Conservation (phyloP, 305 asterid species). For the Fraxinus sp. region DNA sequence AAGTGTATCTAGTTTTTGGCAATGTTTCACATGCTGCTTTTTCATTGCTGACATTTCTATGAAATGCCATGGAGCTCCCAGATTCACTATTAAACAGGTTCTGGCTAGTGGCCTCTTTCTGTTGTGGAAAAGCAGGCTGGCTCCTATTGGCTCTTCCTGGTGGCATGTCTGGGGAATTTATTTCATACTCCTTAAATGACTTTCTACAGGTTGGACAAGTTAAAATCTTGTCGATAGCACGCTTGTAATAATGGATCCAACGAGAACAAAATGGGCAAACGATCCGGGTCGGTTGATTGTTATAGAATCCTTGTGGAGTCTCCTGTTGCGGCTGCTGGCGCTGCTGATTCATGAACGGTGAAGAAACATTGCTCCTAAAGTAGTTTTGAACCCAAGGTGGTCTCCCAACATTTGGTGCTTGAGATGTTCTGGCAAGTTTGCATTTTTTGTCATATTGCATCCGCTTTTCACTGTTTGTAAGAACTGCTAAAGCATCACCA, state of each 20-base stretch:
- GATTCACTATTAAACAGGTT: neutral
- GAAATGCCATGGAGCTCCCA: neutral
- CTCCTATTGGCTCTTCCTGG: neutral
- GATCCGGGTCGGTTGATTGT: neutral
- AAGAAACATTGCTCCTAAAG: neutral
- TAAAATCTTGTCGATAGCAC: conserved; percentile 23
- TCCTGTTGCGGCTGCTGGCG: conserved; percentile 41
- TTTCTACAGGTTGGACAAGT: conserved; percentile 34
- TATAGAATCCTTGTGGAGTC: neutral
- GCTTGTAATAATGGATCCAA: conserved; percentile 19
- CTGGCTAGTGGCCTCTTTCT: conserved; percentile 17
- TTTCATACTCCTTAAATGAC: conserved; percentile 24
- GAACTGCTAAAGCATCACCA: conserved; percentile 48
- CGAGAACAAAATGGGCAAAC: neutral
- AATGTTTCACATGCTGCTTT: neutral
- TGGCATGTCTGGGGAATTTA: conserved; percentile 26
- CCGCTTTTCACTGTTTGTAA: conserved; percentile 32
- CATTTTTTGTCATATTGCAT: conserved; percentile 9
- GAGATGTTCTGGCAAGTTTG: conserved; percentile 26
- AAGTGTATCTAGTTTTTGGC: neutral
- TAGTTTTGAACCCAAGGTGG: conserved; percentile 11
- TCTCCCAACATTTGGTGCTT: conserved; percentile 14
- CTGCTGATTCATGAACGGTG: conserved; percentile 30
- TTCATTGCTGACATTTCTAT: neutral
- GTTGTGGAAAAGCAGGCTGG: conserved; percentile 25